Evolutionary conservation across 2,329 filamentous ascomycete species (phyloP), one percentile per base, ranked within the genome.

Genomic region (Ophiostoma sp.): DNA sequence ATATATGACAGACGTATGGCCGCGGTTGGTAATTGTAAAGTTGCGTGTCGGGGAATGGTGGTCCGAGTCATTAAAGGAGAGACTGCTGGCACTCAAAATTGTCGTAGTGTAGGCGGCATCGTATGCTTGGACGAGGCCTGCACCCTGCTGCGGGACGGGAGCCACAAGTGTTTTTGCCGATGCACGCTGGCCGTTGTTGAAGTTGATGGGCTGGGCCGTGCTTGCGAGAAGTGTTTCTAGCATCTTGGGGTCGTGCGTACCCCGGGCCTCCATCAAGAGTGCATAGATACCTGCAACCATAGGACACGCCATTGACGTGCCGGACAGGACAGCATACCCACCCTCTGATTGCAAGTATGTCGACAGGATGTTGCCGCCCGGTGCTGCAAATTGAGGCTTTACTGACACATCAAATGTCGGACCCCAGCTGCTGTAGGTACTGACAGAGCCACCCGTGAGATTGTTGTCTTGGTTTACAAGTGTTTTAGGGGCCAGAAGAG

Each of bases 61-160:
- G 44, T 48, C 44, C 44, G 44, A 20, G 60, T 64, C 60, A 31
- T 64, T 64, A 15, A 64, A 64, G 13, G 60, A 64, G 11, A 64
- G 60, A 31, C 60, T 64, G 33, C 27, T 36, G 11, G 31, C 60
- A 31, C 60, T 64, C 13, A 64, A 15, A 31, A 64, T 31, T 15
- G 17, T 31, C 31, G 60, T 31, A 15, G 60, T 64, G 10, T 31
- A 31, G 33, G 60, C 60, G 4, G 33, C 33, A 7, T 31, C 5
- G 33, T 35, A 64, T 15, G 60, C 33, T 31, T 64, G 60, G 15
- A n/a, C 60, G 0, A 64, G 60, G 20, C 60, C 60, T 13, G 13
- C 31, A 33, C 60, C 60, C 33, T 64, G 31, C 60, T 64, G 60
- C 33, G 60, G 27, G 1, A 31, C 60, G 27, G 60, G 60, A 35